Percentiles rank a stretch among this genome's conserved stretches.
Conservation (phyloP, 108 stramenopile genomes). For the Schizochytrium sp. region DNA sequence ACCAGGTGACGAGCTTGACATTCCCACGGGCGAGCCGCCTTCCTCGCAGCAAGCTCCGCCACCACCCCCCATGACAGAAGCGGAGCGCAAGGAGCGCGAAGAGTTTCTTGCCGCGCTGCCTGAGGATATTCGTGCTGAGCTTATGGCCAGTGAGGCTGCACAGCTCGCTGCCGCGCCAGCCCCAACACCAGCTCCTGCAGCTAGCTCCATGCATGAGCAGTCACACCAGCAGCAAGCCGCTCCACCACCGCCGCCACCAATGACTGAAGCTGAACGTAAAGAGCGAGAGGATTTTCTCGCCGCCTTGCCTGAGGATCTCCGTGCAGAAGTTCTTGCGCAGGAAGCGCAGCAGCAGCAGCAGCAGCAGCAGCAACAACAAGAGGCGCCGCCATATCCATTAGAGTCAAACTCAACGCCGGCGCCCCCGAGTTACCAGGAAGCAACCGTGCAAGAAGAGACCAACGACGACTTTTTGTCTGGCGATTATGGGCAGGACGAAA, state of each 20-base stretch:
- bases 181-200: too few relatives aligned
- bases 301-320: neutral
- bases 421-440: too few relatives aligned
- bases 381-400: neutral
- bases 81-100: neutral
- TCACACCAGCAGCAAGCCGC: neutral
- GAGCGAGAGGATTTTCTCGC: constrained; percentile 6
- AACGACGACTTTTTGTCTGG: too few relatives aligned
- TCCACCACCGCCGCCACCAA: neutral
- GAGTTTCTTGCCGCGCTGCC: neutral
- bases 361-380: neutral
- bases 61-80: neutral
- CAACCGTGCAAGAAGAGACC: too few relatives aligned
- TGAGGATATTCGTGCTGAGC: neutral
- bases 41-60: neutral
- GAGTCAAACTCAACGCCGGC: too few relatives aligned
- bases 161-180: neutral
- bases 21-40: neutral
- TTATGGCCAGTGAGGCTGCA: neutral
- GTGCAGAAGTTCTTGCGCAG: neutral
- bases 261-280: neutral
- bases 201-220: too few relatives aligned
- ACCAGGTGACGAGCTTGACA: neutral
- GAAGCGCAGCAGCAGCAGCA: neutral
- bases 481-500: too few relatives aligned